phyloP scores from a whole-genome alignment of 441 rosid species.

The Biscutella laevigata region DNA sequence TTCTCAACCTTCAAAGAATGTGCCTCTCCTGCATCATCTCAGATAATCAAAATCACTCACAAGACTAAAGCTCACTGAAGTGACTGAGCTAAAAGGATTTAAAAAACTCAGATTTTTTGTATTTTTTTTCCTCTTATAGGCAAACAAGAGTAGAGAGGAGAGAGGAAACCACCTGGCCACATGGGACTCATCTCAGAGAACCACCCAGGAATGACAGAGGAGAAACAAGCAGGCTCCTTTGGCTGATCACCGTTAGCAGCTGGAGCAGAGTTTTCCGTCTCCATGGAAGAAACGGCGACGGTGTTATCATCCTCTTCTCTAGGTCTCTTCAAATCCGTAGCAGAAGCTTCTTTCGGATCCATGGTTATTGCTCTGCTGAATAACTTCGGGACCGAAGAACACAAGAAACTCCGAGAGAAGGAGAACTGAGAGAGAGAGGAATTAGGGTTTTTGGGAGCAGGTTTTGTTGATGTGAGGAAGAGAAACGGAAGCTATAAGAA shows the following conservation, averaged over 20 bases:
- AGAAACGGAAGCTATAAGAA: conserved; percentile 22
- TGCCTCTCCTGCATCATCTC: conserved; percentile 66
- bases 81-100: no score
- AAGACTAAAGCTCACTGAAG: no score
- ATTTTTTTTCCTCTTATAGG: no score
- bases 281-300: conserved; percentile 25
- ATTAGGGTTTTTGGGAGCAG: conserved; percentile 21
- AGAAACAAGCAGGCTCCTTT: conserved; percentile 36
- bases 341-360: conserved; percentile 20
- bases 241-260: conserved; percentile 14
- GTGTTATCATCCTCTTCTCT: conserved; percentile 45
- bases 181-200: conserved; percentile 96
- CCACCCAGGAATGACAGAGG: conserved; percentile 90
- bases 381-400: no score
- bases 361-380: not conserved
- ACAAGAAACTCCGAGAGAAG: not conserved
- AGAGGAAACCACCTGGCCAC: conserved; percentile 70
- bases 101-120: not conserved
- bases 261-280: conserved; percentile 16
- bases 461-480: conserved; percentile 9
- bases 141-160: not conserved
- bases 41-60: not conserved
- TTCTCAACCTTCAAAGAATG: conserved; percentile 92
- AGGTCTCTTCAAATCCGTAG: conserved; percentile 60
- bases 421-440: conserved; percentile 14